A percentile compares a stretch with the other conserved stretches of the same genome.
These are phyloP conservation scores for Chlamydomonas sphaeroides DNA, from an alignment of 139 green algal species.

Conservation along the genomic window DNA sequence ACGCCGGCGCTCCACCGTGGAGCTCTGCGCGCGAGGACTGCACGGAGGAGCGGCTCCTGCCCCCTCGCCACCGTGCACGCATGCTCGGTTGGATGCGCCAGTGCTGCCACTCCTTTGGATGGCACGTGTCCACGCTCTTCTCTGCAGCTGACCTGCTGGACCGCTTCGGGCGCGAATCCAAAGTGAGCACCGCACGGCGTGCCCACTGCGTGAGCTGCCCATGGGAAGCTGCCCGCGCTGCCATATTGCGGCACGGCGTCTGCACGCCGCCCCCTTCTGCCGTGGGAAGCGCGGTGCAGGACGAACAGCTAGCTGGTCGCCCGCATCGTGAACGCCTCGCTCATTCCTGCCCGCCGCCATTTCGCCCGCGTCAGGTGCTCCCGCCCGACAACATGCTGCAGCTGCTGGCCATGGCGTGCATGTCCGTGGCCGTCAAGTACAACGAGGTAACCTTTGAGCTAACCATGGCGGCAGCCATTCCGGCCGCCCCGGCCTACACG, in stretches of 20 bases:
- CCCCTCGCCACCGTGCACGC: neutral
- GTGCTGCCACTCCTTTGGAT: neutral
- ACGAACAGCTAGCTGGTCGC: neutral
- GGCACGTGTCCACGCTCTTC: neutral
- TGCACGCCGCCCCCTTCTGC: too few species aligned
- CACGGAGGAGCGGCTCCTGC: neutral
- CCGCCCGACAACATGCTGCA: neutral
- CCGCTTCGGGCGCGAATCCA: neutral
- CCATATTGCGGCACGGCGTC: too few species aligned
- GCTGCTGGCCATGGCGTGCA: neutral
- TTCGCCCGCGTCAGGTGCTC: neutral
- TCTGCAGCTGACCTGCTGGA: neutral
- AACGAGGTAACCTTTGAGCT: neutral
- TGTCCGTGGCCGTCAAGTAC: neutral
- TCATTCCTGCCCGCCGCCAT: neutral
- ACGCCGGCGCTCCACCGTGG: too few species aligned
- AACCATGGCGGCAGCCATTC: too few species aligned
- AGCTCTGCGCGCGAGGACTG: too few species aligned
- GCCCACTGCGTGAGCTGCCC: too few species aligned
- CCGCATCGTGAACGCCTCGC: neutral
- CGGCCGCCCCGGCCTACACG: too few species aligned
- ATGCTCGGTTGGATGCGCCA: neutral
- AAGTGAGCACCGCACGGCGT: neutral
- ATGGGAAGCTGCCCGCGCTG: too few species aligned
- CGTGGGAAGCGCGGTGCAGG: too few species aligned